Base-by-base conservation (phyloP, 306 rosid genomes). In the Trifolium pratense region DNA sequence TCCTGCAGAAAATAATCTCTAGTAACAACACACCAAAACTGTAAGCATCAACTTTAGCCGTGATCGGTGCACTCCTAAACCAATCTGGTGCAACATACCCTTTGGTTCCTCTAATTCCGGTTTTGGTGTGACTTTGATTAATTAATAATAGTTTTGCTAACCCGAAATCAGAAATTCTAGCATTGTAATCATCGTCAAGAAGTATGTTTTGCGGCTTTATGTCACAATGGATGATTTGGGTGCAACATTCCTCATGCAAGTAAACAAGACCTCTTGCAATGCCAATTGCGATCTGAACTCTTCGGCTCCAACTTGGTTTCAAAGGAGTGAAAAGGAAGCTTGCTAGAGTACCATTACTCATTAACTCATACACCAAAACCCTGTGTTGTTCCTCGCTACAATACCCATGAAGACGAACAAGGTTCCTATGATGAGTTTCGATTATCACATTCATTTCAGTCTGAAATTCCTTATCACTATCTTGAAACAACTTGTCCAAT, bases 61-160 rank as follows among this genome's bases (percentile, higher is more conserved):
- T 61, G 34, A 78, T 40, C 10, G 76, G 76, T 16, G 71, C 65
- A 71, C 52, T 78, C 66, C 63, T 78, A 26, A 70, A 51, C 76
- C 81, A 78, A 34, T 78, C 81, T 12, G 76, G 81, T 5, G 77
- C 72, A 53, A 78, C 53, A 43, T 78, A 78, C 37, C 81, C 81
- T 51, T 55, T 78, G 36, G 81, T 70, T 55, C 81, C 76, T 70
- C 81, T 43, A 16, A 70, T 64, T 13, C 58, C 81, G 2, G 76
- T 77, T 71, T 61, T 29, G 0, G 81, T 78, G 26, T 9, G 70
- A 20, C 72, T 78, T 62, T 70, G 72, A 51, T 70, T 65, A 6
- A 43, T 64, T 67, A 25, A 25, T 4, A 78, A 40, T 15, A 70
- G 39, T 31, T 78, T 78, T 17, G 81, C 68, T 55, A 78, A 29